phyloP scores from a whole-genome alignment of 441 rosid species.

The Caryocar brasiliense region DNA sequence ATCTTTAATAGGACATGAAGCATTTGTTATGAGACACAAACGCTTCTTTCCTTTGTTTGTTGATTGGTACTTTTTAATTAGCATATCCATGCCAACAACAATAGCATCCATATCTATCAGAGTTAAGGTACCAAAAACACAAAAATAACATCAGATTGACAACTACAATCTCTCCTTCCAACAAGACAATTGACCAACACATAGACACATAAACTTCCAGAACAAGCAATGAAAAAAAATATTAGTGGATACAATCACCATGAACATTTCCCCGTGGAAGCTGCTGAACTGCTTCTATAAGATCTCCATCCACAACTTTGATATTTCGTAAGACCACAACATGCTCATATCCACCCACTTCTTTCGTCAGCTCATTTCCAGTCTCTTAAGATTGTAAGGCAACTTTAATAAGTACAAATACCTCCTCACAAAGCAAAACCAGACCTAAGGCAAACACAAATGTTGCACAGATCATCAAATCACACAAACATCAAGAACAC shows the following conservation, averaged over 20 bases:
- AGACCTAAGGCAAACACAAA: neutral
- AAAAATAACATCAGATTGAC: too few species aligned
- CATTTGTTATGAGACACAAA: slow-evolving; percentile 70
- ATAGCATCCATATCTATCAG: slow-evolving; percentile 75
- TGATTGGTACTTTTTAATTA: slow-evolving; percentile 59
- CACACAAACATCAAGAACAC: neutral
- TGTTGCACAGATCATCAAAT: too few species aligned
- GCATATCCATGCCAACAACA: slow-evolving; percentile 91
- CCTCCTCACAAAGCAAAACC: neutral
- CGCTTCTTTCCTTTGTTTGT: slow-evolving; percentile 72
- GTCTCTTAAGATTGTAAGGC: slow-evolving; percentile 39
- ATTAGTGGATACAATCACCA: slow-evolving; percentile 83
- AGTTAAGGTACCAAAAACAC: slow-evolving; percentile 43
- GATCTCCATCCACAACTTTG: slow-evolving; percentile 63
- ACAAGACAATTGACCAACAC: neutral
- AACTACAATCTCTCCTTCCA: too few species aligned
- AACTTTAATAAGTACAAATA: neutral
- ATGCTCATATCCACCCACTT: slow-evolving; percentile 85
- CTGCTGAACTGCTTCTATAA: slow-evolving; percentile 32
- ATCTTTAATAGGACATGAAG: slow-evolving; percentile 61
- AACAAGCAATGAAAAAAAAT: neutral
- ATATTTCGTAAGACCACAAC: slow-evolving; percentile 45
- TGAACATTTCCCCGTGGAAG: slow-evolving; percentile 67
- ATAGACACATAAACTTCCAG: neutral
- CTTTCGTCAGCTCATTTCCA: slow-evolving; percentile 57